Base-by-base conservation (phyloP, 305 asterid species). In the Lippia alba region DNA sequence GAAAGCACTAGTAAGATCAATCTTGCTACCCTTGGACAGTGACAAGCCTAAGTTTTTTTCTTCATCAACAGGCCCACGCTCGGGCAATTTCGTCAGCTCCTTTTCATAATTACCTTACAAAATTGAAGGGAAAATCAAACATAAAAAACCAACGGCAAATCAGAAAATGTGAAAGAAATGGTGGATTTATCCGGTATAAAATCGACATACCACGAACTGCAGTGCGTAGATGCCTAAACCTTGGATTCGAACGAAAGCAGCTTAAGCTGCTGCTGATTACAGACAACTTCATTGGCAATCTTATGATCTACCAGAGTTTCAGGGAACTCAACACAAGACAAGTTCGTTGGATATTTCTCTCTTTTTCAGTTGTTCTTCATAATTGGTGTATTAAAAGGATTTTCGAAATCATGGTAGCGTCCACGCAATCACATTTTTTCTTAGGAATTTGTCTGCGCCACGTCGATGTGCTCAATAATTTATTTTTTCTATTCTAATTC, bases 241-340 rank as follows among this genome's bases (percentile, higher is more conserved):
- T 19, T 32, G 78, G 71, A 24, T 63, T 12, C 44, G 34, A 60
- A 16, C 57, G 77, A 53, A 62, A 65, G 69, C 65, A 51, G 50
- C 81, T 64, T 14, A 62, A 61, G 64, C 56, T 73, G 82, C 56
- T 15, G 77, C 61, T 24, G 30, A 73, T 30, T 12, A 75, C 67
- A 32, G 73, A 67, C 67, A 73, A 50, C 68, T 79, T 84, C 85
- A 81, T 81, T 72, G 62, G 73, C 69, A 51, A 60, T 46, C 64
- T 48, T n/a, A 9, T 18, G 57, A 40, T 62, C 56, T 49, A 44
- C 12, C 62, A 53, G 39, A 16, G 62, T 32, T 19, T 54, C 75
- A 81, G 73, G n/a, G 10, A 33, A 33, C 8, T 1, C 6, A 18
- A 17, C 3, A 39, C 41, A 36, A 36, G 32, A 12, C 5, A 17